These are phyloP conservation scores for Suhomyces prunicola DNA, from an alignment of 805 yeast species.

Conservation along the genomic window DNA sequence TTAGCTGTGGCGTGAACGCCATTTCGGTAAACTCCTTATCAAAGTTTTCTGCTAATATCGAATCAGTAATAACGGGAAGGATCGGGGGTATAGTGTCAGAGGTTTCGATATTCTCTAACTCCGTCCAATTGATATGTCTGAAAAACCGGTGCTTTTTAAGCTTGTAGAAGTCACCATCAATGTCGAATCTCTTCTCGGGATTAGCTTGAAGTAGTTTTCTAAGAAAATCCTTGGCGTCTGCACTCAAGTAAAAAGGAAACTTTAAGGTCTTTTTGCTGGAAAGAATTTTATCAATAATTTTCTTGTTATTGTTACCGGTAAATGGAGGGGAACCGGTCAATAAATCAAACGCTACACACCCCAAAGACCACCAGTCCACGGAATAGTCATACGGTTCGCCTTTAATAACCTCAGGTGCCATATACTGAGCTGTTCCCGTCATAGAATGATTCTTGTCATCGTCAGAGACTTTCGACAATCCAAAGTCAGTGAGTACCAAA, in stretches of 20 bases:
- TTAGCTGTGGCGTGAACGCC: constrained; percentile 30
- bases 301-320: constrained; percentile 40
- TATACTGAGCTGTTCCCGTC: constrained; percentile 46
- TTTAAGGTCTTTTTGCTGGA: constrained; percentile 28
- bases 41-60: constrained; percentile 44
- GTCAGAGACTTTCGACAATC: constrained; percentile 37
- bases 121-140: constrained; percentile 36
- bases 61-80: constrained; percentile 42
- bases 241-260: constrained; percentile 39
- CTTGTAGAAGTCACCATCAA: constrained; percentile 34
- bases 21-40: constrained; percentile 41
- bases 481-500: constrained; percentile 44
- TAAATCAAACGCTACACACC: constrained; percentile 43
- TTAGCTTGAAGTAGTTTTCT: constrained; percentile 35
- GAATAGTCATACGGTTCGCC: constrained; percentile 40
- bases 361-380: constrained; percentile 49
- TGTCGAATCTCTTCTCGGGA: constrained; percentile 35
- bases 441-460: constrained; percentile 26
- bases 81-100: constrained; percentile 35
- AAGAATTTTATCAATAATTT: constrained; percentile 38
- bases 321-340: constrained; percentile 45
- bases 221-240: constrained; percentile 42
- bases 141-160: constrained; percentile 39
- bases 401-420: constrained; percentile 46
- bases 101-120: constrained; percentile 22